A percentile compares a stretch with the other conserved stretches of the same genome.
These are phyloP conservation scores for Forsythia viridissima DNA, from an alignment of 257 asterid species.

Conservation along the genomic window DNA sequence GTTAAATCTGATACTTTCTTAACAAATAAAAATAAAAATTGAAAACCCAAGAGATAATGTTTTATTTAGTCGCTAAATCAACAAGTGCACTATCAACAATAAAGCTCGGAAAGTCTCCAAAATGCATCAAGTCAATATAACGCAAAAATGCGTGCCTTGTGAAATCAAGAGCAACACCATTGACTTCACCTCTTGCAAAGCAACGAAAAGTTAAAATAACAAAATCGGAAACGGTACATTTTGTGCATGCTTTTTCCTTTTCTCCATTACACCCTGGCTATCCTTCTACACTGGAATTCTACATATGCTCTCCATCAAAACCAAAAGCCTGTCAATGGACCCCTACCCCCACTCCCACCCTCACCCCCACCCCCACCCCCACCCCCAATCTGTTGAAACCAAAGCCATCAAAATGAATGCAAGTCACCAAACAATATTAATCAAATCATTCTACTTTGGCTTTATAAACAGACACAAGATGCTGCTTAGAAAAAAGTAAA, in stretches of 20 bases:
- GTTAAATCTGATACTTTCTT: no score
- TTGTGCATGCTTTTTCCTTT: not conserved
- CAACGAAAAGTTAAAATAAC: not conserved
- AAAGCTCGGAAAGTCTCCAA: no score
- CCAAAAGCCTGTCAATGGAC: conserved; percentile 46
- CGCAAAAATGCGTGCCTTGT: not conserved
- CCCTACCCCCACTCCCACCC: not conserved
- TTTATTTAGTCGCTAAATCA: not conserved
- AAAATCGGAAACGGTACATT: not conserved
- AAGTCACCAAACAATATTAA: conserved; percentile 13
- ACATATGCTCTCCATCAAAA: conserved; percentile 41
- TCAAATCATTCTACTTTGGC: conserved; percentile 36
- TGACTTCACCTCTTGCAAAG: not conserved
- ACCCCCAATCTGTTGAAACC: conserved; percentile 52
- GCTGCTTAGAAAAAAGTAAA: conserved; percentile 28
- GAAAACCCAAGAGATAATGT: no score
- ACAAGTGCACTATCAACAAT: not conserved
- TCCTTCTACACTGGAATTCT: conserved; percentile 28
- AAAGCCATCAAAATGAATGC: conserved; percentile 24
- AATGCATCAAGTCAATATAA: not conserved
- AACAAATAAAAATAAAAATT: no score
- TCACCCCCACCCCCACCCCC: not conserved
- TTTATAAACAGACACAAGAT: conserved; percentile 35
- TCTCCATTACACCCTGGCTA: conserved; percentile 36
- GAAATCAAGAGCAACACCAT: not conserved